These are phyloP conservation scores for Fomitiporia mediterranea DNA, from an alignment of 1,284 basidiomycete species.

Conservation along the genomic window DNA sequence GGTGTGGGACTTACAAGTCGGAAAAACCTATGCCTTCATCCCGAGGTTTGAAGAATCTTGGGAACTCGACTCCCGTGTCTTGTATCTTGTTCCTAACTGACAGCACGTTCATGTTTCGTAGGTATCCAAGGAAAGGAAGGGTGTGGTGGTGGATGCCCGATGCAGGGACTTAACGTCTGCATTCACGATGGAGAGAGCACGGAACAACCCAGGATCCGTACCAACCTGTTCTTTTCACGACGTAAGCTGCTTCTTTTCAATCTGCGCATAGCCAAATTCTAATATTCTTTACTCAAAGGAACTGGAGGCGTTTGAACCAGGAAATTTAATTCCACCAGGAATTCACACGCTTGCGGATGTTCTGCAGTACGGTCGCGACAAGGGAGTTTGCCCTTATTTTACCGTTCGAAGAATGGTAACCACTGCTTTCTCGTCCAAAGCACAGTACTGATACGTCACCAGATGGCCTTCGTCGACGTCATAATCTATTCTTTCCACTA, in stretches of 20 bases:
- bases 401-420: constrained; percentile 92
- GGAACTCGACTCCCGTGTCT: no score
- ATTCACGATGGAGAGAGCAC: constrained; percentile 80
- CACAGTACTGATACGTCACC: background rate
- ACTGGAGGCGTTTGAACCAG: constrained; percentile 77
- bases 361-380: constrained; percentile 82
- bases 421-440: constrained; percentile 11
- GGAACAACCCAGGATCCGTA: constrained; percentile 86
- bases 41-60: constrained; percentile 73
- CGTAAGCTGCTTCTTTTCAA: constrained; percentile 40
- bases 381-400: constrained; percentile 94
- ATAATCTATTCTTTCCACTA: constrained; percentile 99
- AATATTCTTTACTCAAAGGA: constrained; percentile 45
- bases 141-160: constrained; percentile 93
- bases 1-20: constrained; percentile 93
- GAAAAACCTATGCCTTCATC: constrained; percentile 96
- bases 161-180: constrained; percentile 95
- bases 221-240: constrained; percentile 96
- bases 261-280: background rate
- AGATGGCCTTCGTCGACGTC: constrained; percentile 95
- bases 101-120: constrained; percentile 30
- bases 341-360: constrained; percentile 96
- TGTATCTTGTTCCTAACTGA: background rate
- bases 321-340: constrained; percentile 80
- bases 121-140: constrained; percentile 97